phyloP scores from a whole-genome alignment of 371 early-diverging fungal species.

The Actinomortierella ambigua region DNA sequence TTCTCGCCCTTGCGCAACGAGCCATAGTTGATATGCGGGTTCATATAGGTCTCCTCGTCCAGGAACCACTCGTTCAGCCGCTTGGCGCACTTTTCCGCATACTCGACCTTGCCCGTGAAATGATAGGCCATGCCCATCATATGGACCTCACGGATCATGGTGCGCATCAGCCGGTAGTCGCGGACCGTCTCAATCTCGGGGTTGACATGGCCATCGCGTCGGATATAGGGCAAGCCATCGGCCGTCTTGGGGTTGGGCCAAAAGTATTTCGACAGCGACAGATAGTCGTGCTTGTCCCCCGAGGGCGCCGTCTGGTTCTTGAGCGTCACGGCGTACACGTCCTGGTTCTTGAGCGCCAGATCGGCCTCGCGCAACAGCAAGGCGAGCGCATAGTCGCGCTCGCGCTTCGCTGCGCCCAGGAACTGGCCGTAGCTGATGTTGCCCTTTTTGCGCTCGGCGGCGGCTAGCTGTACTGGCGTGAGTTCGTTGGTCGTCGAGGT shows the following conservation, averaged over 20 bases:
- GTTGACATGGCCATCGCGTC: slow-evolving; percentile 55
- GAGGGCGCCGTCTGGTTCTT: slow-evolving; percentile 52
- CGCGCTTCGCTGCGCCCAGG: slow-evolving; percentile 26
- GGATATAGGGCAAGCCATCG: slow-evolving; percentile 53
- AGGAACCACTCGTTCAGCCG: slow-evolving; percentile 57
- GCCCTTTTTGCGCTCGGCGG: slow-evolving; percentile 16
- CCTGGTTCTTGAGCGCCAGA: slow-evolving; percentile 34
- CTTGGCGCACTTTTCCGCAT: slow-evolving; percentile 47
- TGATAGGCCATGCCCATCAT: slow-evolving; percentile 56
- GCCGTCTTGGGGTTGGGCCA: slow-evolving; percentile 51
- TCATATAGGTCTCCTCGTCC: slow-evolving; percentile 57
- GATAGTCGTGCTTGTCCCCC: slow-evolving; percentile 57
- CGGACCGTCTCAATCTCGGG: slow-evolving; percentile 53
- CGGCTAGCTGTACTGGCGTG: slow-evolving; percentile 4
- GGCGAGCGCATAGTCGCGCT: slow-evolving; percentile 32
- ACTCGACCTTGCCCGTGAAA: slow-evolving; percentile 54
- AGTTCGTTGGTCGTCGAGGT: slow-evolving; percentile 5
- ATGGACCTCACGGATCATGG: slow-evolving; percentile 53
- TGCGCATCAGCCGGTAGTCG: slow-evolving; percentile 49
- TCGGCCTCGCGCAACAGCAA: slow-evolving; percentile 33
- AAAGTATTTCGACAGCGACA: slow-evolving; percentile 57
- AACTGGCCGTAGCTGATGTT: slow-evolving; percentile 29
- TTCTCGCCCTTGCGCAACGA: slow-evolving; percentile 50
- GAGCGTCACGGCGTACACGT: slow-evolving; percentile 53
- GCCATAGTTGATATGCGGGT: slow-evolving; percentile 58